Percentiles rank a stretch among this genome's conserved stretches.
Conservation (phyloP, 1,139 yeast species). For the Blastobotrys proliferans region DNA sequence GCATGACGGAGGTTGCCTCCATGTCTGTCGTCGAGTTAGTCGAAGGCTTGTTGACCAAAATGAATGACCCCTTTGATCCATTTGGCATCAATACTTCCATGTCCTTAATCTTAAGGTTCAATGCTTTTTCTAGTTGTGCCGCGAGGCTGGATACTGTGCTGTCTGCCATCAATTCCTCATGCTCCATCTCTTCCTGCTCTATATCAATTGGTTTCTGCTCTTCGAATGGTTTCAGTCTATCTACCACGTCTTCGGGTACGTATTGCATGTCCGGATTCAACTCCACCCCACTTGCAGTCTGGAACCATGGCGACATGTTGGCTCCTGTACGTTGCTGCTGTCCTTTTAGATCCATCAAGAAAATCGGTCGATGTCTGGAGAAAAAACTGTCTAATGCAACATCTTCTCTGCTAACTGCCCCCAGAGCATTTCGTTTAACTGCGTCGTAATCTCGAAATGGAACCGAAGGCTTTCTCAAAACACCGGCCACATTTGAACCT, state of each 20-base stretch:
- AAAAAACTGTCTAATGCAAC: constrained; percentile 30
- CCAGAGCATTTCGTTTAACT: constrained; percentile 16
- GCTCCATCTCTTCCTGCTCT: constrained; percentile 12
- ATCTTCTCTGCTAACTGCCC: constrained; percentile 13
- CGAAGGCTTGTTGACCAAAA: constrained; percentile 12
- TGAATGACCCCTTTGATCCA: constrained; percentile 13
- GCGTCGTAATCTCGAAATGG: constrained; percentile 18
- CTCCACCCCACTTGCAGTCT: constrained; percentile 20
- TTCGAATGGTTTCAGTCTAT: constrained; percentile 19
- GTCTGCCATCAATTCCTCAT: constrained; percentile 7
- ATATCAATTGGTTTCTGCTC: constrained; percentile 18
- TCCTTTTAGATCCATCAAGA: constrained; percentile 19
- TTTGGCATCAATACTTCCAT: constrained; percentile 14
- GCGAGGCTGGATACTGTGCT: constrained; percentile 8
- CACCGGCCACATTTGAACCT: not conserved
- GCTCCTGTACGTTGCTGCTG: constrained; percentile 12
- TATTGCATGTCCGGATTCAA: constrained; percentile 23
- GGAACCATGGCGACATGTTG: constrained; percentile 21
- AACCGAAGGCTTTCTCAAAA: constrained; percentile 15
- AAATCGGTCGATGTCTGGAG: constrained; percentile 32
- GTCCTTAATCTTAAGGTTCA: constrained; percentile 15
- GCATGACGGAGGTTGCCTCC: constrained; percentile 37
- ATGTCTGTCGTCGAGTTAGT: constrained; percentile 17
- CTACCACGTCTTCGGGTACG: constrained; percentile 23
- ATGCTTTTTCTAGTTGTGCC: constrained; percentile 12